Evolutionary conservation across 139 green algal genomes (phyloP).

Genomic region (Eudorina sp.): DNA sequence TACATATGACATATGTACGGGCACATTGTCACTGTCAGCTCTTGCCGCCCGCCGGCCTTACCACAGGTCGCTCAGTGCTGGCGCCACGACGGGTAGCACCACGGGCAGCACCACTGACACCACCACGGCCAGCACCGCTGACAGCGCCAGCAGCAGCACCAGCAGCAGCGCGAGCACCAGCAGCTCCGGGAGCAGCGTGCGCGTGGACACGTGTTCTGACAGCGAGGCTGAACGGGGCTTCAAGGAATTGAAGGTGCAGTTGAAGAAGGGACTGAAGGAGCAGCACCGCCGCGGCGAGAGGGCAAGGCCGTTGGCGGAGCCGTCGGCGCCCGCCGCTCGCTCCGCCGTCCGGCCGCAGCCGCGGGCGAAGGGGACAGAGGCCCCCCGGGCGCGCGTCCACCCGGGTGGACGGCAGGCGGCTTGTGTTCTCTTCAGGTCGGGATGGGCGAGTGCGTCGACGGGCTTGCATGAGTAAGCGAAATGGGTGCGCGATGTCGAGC

Average conservation of each 20-base stretch:
- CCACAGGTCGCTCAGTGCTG: background rate
- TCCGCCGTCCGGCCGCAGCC: slow-evolving; percentile 83
- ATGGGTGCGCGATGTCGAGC: no score
- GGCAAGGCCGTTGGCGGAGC: slow-evolving; percentile 83
- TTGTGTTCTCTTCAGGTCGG: slow-evolving; percentile 88
- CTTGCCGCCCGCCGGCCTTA: no score
- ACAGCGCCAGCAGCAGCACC: no score
- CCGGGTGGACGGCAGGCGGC: slow-evolving; percentile 88
- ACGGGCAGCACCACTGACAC: no score
- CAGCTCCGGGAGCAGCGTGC: no score
- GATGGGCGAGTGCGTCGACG: no score
- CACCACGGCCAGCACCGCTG: no score
- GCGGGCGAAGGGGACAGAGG: slow-evolving; percentile 76
- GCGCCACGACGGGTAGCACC: background rate
- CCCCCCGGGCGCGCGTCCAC: slow-evolving; percentile 84
- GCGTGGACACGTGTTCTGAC: no score
- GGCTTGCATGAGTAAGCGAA: no score
- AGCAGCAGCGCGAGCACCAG: no score
- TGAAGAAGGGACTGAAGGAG: slow-evolving; percentile 39
- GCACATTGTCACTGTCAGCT: no score
- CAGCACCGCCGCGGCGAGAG: slow-evolving; percentile 91
- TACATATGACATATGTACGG: no score
- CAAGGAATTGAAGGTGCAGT: slow-evolving; percentile 82
- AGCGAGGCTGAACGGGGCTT: slow-evolving; percentile 82
- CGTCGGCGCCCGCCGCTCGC: slow-evolving; percentile 71